Evolutionary conservation across 2,329 filamentous ascomycete species (phyloP).

Genomic region (Cytospora piceae): DNA sequence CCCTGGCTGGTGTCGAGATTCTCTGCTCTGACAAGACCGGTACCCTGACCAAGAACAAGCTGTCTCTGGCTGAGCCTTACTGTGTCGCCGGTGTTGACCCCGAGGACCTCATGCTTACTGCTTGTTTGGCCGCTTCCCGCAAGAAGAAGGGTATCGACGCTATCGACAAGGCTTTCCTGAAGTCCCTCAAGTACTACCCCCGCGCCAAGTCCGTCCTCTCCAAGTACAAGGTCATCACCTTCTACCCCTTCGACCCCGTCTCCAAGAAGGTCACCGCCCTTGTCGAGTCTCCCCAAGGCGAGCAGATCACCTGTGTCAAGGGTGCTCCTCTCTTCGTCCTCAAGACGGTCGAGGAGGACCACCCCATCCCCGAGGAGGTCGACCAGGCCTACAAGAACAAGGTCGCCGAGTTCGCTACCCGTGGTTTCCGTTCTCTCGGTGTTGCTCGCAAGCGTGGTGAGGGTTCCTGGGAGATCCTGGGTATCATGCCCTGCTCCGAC

Average conservation of each 20-base stretch:
- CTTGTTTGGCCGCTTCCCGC: constrained; percentile 84
- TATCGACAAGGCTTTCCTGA: constrained; percentile 94
- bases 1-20: constrained; percentile 88
- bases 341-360: constrained; percentile 84
- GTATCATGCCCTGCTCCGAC: constrained; percentile 93
- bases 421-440: constrained; percentile 93
- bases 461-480: constrained; percentile 85
- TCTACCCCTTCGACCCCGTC: constrained; percentile 88
- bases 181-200: constrained; percentile 81
- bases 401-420: constrained; percentile 86
- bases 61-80: constrained; percentile 84
- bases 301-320: constrained; percentile 88
- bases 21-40: constrained; percentile 95
- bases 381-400: constrained; percentile 90
- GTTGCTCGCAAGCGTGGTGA: constrained; percentile 87
- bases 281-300: constrained; percentile 81
- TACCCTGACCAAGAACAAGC: constrained; percentile 92
- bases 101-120: constrained; percentile 90
- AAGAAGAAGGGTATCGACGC: constrained; percentile 97
- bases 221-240: constrained; percentile 84
- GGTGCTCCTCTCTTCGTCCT: constrained; percentile 87
- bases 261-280: constrained; percentile 90
- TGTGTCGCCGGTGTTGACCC: constrained; percentile 80
- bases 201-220: constrained; percentile 77
- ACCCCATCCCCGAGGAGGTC: constrained; percentile 74